Conservation (phyloP, 352 stramenopile species). For the Thraustotheca clavata region DNA sequence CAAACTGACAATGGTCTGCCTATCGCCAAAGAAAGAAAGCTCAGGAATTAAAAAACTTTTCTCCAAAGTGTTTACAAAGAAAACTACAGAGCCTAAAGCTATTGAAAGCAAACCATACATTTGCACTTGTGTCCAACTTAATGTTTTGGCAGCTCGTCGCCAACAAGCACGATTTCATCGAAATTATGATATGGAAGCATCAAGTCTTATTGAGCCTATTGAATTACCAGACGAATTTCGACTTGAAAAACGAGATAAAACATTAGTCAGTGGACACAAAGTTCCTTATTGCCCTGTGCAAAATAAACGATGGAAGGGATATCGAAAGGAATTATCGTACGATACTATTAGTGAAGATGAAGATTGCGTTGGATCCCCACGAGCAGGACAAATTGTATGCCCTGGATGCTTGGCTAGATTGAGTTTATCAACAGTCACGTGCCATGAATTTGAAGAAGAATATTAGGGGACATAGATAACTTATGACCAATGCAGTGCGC, state of each 20-base stretch:
- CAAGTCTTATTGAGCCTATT: too few relatives aligned
- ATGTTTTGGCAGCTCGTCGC: not conserved
- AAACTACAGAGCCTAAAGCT: not conserved
- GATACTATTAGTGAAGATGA: not conserved
- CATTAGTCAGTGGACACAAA: not conserved
- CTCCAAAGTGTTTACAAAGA: not conserved
- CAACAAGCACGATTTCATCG: not conserved
- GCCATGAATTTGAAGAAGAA: slow-evolving; percentile 1
- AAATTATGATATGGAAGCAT: not conserved
- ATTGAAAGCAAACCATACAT: not conserved
- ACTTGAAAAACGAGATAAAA: not conserved
- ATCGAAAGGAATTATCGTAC: not conserved
- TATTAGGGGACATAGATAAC: too few relatives aligned
- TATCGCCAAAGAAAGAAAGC: not conserved
- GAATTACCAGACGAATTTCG: not conserved
- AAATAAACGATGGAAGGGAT: not conserved
- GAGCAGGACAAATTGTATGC: not conserved
- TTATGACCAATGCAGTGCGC: too few relatives aligned
- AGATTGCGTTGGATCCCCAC: not conserved
- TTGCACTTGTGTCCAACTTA: slow-evolving; percentile 2
- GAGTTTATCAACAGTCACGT: not conserved
- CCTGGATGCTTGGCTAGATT: not conserved
- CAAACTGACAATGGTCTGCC: slow-evolving; percentile 9
- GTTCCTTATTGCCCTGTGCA: not conserved
- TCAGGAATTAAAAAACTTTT: not conserved